These are phyloP conservation scores for Trichoderma endophyticum DNA, from an alignment of 2,329 filamentous ascomycete genomes.

Conservation along the genomic window DNA sequence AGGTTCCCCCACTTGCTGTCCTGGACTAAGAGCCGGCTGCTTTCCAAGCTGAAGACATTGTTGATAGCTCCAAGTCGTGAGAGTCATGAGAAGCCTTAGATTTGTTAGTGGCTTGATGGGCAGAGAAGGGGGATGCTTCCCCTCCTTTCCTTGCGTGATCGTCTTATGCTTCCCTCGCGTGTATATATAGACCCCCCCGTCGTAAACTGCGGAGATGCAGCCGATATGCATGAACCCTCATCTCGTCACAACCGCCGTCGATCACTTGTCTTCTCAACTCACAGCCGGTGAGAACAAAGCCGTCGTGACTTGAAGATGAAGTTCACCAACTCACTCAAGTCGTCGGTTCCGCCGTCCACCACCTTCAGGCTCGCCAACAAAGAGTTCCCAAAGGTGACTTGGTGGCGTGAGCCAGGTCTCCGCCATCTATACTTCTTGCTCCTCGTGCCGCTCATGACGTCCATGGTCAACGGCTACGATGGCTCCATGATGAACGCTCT, in stretches of 20 bases:
- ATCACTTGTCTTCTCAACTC: background rate
- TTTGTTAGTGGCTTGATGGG: background rate
- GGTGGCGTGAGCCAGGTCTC: background rate
- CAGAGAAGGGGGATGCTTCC: background rate
- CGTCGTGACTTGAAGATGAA: background rate
- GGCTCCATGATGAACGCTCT: slow-evolving; percentile 16
- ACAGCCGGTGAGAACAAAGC: background rate
- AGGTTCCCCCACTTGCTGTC: background rate
- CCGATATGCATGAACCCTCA: background rate
- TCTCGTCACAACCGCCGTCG: background rate
- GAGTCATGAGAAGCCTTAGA: background rate
- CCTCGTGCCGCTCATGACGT: slow-evolving; percentile 5
- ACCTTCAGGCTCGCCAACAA: slow-evolving; percentile 7
- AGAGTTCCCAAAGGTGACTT: slow-evolving; percentile 8
- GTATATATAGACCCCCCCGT: background rate
- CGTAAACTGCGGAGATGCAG: background rate
- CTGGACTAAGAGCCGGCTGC: slow-evolving; percentile 1
- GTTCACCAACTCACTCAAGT: background rate
- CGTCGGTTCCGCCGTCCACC: slow-evolving; percentile 3
- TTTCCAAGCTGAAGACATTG: background rate
- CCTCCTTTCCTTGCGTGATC: background rate
- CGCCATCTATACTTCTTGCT: background rate
- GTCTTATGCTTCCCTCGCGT: background rate
- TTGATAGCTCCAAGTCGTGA: background rate
- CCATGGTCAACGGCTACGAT: slow-evolving; percentile 12